Percentiles rank a stretch among this genome's conserved stretches.
These are phyloP conservation scores for Corylus avellana DNA, from an alignment of 306 rosid species.

Conservation along the genomic window DNA sequence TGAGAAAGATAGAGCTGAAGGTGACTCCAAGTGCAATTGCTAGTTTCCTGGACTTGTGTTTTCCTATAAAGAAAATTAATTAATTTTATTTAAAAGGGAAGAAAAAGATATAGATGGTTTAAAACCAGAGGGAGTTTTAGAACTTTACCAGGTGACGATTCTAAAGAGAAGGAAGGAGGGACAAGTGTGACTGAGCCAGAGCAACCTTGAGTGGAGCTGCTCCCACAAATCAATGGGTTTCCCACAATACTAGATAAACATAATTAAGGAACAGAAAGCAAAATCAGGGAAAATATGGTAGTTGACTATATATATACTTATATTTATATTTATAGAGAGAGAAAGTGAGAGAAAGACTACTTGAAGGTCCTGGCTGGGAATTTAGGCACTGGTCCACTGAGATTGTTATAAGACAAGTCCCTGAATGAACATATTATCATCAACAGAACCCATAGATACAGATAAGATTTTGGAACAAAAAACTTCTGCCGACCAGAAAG, in stretches of 20 bases:
- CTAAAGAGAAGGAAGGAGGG: conserved; percentile 61
- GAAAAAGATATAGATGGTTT: conserved; percentile 2
- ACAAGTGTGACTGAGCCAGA: conserved; percentile 60
- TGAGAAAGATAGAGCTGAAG: conserved; percentile 59
- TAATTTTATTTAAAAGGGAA: not conserved
- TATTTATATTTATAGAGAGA: not conserved
- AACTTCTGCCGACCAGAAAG: conserved; percentile 13
- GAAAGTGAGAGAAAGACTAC: conserved; percentile 35
- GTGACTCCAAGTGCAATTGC: conserved; percentile 86
- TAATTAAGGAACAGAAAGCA: conserved; percentile 22
- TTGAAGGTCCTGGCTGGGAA: conserved; percentile 88
- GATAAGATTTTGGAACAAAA: conserved; percentile 29
- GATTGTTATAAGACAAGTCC: conserved; percentile 97
- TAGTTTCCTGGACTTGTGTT: conserved; percentile 58
- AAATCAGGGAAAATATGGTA: conserved; percentile 21
- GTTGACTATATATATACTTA: not conserved
- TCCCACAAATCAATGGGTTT: conserved; percentile 82
- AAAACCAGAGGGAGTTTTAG: not conserved
- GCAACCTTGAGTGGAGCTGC: conserved; percentile 71
- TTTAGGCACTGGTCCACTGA: conserved; percentile 91
- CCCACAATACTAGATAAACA: conserved; percentile 65
- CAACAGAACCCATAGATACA: conserved; percentile 22
- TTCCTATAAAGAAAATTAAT: conserved; percentile 41
- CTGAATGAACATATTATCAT: conserved; percentile 48
- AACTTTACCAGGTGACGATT: conserved; percentile 55